phyloP scores from a whole-genome alignment of 2,329 filamentous ascomycete species.

The Neospermospora avenae region DNA sequence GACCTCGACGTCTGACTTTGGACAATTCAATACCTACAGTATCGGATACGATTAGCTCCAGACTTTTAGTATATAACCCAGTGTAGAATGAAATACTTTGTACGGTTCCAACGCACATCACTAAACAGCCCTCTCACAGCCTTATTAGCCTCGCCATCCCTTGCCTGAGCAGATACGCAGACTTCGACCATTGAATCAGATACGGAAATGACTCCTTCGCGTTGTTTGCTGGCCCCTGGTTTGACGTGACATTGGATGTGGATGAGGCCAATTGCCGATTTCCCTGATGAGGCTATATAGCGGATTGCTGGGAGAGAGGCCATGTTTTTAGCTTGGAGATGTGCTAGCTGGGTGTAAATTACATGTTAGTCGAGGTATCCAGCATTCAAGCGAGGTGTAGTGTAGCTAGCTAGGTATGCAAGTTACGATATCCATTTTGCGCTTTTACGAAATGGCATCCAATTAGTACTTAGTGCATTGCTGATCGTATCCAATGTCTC shows the following conservation, averaged over 20 bases:
- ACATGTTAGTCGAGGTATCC: neutral
- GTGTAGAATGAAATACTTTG: neutral
- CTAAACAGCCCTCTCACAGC: constrained; percentile 63
- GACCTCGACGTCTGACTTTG: constrained; percentile 62
- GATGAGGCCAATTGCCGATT: constrained; percentile 45
- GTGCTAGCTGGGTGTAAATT: neutral
- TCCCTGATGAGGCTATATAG: constrained; percentile 48
- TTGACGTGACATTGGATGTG: constrained; percentile 66
- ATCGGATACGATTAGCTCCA: neutral
- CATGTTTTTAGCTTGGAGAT: constrained; percentile 13
- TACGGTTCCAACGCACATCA: constrained; percentile 42
- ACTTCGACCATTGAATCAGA: constrained; percentile 57
- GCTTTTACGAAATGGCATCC: too few relatives aligned
- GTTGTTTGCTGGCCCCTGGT: constrained; percentile 57
- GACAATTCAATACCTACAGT: constrained; percentile 51
- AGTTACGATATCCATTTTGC: too few relatives aligned
- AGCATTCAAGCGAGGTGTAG: too few relatives aligned
- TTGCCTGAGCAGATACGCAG: constrained; percentile 62
- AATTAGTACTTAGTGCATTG: too few relatives aligned
- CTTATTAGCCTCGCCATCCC: constrained; percentile 66
- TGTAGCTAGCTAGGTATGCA: too few relatives aligned
- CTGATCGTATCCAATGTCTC: too few relatives aligned
- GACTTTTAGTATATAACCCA: neutral
- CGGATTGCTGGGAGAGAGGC: constrained; percentile 38
- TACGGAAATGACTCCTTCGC: constrained; percentile 58